phyloP scores from a whole-genome alignment of 306 rosid species.

The Parietaria judaica region DNA sequence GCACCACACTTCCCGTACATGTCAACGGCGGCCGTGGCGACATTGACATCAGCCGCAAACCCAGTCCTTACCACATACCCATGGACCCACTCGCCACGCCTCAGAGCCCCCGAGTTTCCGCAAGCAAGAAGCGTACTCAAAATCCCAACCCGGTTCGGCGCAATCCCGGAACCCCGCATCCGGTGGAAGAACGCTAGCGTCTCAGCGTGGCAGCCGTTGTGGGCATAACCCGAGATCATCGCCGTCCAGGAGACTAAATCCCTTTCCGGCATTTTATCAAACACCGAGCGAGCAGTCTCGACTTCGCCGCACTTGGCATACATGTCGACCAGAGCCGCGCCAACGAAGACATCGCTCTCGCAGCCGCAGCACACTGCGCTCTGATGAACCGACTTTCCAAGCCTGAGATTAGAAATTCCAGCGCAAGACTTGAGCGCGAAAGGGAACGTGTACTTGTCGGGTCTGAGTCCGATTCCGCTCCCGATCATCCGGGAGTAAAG shows the following conservation, averaged over 20 bases:
- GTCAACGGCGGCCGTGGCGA: slow-evolving; percentile 14
- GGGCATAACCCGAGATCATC: slow-evolving; percentile 23
- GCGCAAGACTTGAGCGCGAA: slow-evolving; percentile 21
- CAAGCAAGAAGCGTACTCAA: slow-evolving; percentile 22
- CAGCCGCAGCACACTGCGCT: slow-evolving; percentile 18
- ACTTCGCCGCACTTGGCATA: slow-evolving; percentile 16
- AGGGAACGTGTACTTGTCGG: slow-evolving; percentile 19
- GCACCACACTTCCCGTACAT: slow-evolving; percentile 24
- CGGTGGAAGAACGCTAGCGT: slow-evolving; percentile 8
- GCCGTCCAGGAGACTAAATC: slow-evolving; percentile 25
- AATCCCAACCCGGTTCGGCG: slow-evolving; percentile 15
- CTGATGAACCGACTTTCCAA: slow-evolving; percentile 22
- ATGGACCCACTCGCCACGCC: slow-evolving; percentile 19
- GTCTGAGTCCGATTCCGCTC: slow-evolving; percentile 15
- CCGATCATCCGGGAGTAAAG: slow-evolving; percentile 14
- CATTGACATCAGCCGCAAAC: slow-evolving; percentile 13
- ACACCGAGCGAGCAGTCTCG: slow-evolving; percentile 17
- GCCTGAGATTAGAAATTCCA: slow-evolving; percentile 16
- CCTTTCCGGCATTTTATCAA: slow-evolving; percentile 18
- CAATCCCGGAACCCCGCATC: slow-evolving; percentile 13
- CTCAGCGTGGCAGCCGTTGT: slow-evolving; percentile 18
- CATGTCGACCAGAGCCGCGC: slow-evolving; percentile 20
- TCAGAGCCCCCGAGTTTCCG: slow-evolving; percentile 14
- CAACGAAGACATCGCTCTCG: slow-evolving; percentile 12
- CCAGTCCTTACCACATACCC: slow-evolving; percentile 16